A percentile compares a stretch with the other conserved stretches of the same genome.
Evolutionary conservation across 2,329 filamentous ascomycete species (phyloP).

Genomic region (Nemania sp.): DNA sequence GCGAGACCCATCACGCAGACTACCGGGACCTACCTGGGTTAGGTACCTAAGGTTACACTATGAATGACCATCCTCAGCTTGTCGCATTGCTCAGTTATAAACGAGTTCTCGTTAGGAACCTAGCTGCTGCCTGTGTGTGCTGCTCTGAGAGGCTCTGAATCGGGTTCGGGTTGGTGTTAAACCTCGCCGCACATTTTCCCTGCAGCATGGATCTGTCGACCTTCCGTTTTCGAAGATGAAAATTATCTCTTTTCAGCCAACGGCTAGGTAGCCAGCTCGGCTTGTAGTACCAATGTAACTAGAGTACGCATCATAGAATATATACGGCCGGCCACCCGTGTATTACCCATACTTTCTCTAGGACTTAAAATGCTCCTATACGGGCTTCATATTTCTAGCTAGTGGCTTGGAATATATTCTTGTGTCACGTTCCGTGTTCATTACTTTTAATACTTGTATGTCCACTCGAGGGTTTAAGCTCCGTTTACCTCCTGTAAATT

Average conservation of each 20-base stretch:
- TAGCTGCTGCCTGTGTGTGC: not conserved
- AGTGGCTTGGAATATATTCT: too few relatives aligned
- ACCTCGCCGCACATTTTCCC: conserved; percentile 9
- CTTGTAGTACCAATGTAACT: not conserved
- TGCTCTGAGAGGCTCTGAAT: conserved; percentile 12
- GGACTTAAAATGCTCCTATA: too few relatives aligned
- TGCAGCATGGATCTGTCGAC: conserved; percentile 8
- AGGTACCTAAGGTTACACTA: not conserved
- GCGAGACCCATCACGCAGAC: not conserved
- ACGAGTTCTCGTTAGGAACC: too few relatives aligned
- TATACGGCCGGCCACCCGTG: too few relatives aligned
- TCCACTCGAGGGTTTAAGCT: not conserved
- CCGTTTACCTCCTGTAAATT: too few relatives aligned
- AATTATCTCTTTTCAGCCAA: not conserved
- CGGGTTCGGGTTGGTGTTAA: not conserved
- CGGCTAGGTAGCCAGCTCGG: not conserved
- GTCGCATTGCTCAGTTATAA: too few relatives aligned
- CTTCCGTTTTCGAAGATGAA: conserved; percentile 18
- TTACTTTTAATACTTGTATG: not conserved
- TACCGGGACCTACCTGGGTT: not conserved
- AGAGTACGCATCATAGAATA: not conserved
- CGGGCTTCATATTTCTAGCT: too few relatives aligned
- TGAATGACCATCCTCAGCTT: too few relatives aligned
- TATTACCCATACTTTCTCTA: too few relatives aligned
- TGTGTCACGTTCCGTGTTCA: too few relatives aligned